Evolutionary conservation across 495 filamentous ascomycete species (phyloP).

Genomic region (Hypoxylon fuscum): DNA sequence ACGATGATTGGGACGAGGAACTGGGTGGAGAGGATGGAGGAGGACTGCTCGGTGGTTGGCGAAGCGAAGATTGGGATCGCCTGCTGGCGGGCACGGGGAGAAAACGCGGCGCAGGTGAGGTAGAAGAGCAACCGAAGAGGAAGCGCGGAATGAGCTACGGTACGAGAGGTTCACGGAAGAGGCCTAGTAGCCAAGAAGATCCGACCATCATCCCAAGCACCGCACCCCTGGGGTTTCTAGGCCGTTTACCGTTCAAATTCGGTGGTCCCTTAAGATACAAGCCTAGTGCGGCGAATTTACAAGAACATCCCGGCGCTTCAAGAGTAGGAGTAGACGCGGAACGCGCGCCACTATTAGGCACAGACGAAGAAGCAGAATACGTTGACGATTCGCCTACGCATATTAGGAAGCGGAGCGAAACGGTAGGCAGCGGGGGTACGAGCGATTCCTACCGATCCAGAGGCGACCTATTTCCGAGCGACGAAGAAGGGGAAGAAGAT

Average conservation of each 20-base stretch:
- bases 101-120: conserved; percentile 52
- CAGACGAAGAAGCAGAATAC: conserved; percentile 50
- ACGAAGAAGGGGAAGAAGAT: conserved; percentile 87
- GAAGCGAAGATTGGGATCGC: conserved; percentile 87
- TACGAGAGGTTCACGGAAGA: conserved; percentile 71
- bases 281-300: conserved; percentile 88
- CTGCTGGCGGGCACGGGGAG: conserved; percentile 79
- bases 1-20: conserved; percentile 95
- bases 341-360: conserved; percentile 75
- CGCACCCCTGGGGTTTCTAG: conserved; percentile 84
- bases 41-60: conserved; percentile 71
- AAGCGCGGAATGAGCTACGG: conserved; percentile 92
- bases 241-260: conserved; percentile 83
- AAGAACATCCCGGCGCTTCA: conserved; percentile 77
- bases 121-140: conserved; percentile 71
- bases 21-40: conserved; percentile 65
- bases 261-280: conserved; percentile 86
- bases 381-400: conserved; percentile 44
- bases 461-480: conserved; percentile 92
- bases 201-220: conserved; percentile 92
- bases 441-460: conserved; percentile 92
- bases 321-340: conserved; percentile 61
- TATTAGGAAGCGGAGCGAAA: conserved; percentile 77
- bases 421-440: conserved; percentile 81
- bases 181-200: conserved; percentile 74